Evolutionary conservation across 106 monocot species (phyloP), one percentile per base, ranked within the genome.

Genomic region (Iris macrosiphon): DNA sequence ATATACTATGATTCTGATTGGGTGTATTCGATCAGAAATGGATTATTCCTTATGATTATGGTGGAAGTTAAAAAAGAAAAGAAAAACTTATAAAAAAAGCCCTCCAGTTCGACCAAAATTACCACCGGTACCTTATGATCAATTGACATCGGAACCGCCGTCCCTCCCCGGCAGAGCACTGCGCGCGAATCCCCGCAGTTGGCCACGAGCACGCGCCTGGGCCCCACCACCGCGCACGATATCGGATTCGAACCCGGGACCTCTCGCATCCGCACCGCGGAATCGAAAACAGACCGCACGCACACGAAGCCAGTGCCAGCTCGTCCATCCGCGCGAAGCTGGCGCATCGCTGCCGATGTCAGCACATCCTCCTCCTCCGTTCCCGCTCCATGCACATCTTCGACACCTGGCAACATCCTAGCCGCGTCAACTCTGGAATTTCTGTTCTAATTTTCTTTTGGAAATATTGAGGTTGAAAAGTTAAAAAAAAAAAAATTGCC

Each of bases 61-160:
- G n/a, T n/a, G n/a, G n/a, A n/a, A n/a, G n/a, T n/a, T n/a, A n/a
- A n/a, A n/a, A n/a, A n/a, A n/a, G n/a, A n/a, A n/a, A n/a, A n/a
- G n/a, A n/a, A n/a, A n/a, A n/a, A n/a, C n/a, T n/a, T n/a, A n/a
- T n/a, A n/a, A n/a, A n/a, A n/a, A n/a, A n/a, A n/a, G n/a, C 34
- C 38, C 35, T 10, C 6, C 6, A 2, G 2, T 31, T 42, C 7
- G 17, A 7, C 3, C 3, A 8, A 56, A 69, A 43, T 63, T 62
- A 69, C 56, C 61, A 55, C 57, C 66, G 40, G 24, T 47, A 88
- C 88, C 83, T 88, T 88, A 52, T 88, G 88, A 50, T 88, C 88
- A 32, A 20, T 30, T 9, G 83, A 88, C 24, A 88, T 79, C 15
- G 88, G 75, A 47, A 75, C 30, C 52, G 79, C 72, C 9, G 30